Percentiles rank a stretch among this genome's conserved stretches.
Evolutionary conservation across 495 filamentous ascomycete genomes (phyloP).

Genomic region (Neurospora sp.): DNA sequence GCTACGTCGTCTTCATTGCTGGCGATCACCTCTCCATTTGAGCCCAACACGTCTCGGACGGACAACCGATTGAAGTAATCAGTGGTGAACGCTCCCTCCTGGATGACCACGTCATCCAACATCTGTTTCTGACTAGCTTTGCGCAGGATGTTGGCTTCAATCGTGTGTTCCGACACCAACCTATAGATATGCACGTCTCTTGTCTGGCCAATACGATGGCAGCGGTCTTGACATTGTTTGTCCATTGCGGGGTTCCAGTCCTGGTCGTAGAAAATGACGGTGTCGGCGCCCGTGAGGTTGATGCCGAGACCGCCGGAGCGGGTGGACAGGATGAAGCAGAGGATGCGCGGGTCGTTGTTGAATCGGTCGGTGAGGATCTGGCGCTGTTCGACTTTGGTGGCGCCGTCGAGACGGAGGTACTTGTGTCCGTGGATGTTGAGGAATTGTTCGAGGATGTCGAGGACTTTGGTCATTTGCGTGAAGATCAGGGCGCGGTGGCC

Average conservation of each 20-base stretch:
- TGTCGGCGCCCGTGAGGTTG: slow-evolving; percentile 93
- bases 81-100: slow-evolving; percentile 96
- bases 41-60: slow-evolving; percentile 58
- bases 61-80: slow-evolving; percentile 86
- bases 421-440: slow-evolving; percentile 97
- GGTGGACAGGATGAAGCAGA: slow-evolving; percentile 90
- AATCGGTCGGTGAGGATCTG: slow-evolving; percentile 95
- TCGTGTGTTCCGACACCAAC: slow-evolving; percentile 93
- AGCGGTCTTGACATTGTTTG: slow-evolving; percentile 97
- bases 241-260: slow-evolving; percentile 99
- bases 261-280: slow-evolving; percentile 98
- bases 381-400: slow-evolving; percentile 88
- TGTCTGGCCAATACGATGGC: slow-evolving; percentile 96
- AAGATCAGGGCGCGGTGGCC: slow-evolving; percentile 95
- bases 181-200: slow-evolving; percentile 98
- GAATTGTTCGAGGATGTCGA: slow-evolving; percentile 95
- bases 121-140: slow-evolving; percentile 96
- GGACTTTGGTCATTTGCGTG: slow-evolving; percentile 98
- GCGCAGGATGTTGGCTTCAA: slow-evolving; percentile 95
- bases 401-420: slow-evolving; percentile 81
- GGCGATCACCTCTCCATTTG: slow-evolving; percentile 43
- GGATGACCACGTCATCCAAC: slow-evolving; percentile 96
- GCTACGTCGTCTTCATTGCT: slow-evolving; percentile 49
- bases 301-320: slow-evolving; percentile 92
- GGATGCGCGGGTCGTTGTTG: slow-evolving; percentile 86